Base-by-base conservation (phyloP, 495 filamentous ascomycete species). In the Annulohypoxylon stygium region DNA sequence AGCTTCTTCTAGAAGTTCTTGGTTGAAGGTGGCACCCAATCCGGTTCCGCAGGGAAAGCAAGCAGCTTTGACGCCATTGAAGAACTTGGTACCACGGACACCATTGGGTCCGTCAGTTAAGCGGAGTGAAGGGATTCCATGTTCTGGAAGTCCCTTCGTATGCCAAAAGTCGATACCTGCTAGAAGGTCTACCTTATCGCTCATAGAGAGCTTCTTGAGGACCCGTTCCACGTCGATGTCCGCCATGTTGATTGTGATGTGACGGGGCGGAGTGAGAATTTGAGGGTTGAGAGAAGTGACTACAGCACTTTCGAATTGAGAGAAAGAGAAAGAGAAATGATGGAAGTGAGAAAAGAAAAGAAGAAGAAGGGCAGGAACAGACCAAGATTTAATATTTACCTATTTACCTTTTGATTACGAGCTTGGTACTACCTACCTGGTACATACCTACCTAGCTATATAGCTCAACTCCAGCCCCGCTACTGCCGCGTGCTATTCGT, bases 51-150 rank as follows among this genome's bases (percentile, higher is more conserved):
- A 92, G 3, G 91, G 90, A 70, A 93, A 89, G 71, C 89, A 92
- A 12, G 90, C 90, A 16, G 90, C 87, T 61, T 87, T 87, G 45
- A 88, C 83, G 20, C 90, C 90, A 67, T 92, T 90, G 80, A 92
- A 92, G 81, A 92, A 92, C n/a, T 87, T 84, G 4, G 89, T 91
- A 7, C 92, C 92, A 34, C 91, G 89, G 12, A 91, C 89, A 18
- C 91, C 92, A 76, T 94, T 94, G 30, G 92, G 92, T 2, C 92
- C 92, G 75, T 94, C 92, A 23, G 90, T 90, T 63, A 90, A 85
- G 47, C 90, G 89, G 33, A 93, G 75, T 1, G 88, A 81, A 12
- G 90, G 90, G 69, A 93, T 85, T 26, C 85, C 84, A 37, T 89
- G 83, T 18, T 84, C 73, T 3, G 85, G 85, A 7, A 93, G 78